Base-by-base conservation (phyloP, 2,329 filamentous ascomycete genomes). In the Pseudocercospora fuligena region DNA sequence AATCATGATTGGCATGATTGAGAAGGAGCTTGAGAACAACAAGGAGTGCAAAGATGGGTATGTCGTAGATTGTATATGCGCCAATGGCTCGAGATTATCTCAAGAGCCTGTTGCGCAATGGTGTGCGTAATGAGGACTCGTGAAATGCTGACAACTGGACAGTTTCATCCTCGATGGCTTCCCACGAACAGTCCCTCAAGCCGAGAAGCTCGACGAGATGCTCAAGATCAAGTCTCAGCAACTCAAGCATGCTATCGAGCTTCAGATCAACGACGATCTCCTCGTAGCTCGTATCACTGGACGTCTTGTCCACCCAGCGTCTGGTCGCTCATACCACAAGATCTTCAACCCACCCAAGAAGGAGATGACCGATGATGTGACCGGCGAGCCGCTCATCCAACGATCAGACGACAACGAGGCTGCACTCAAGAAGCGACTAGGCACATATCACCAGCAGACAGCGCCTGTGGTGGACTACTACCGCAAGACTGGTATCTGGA, bases 1-100 rank as follows among this genome's bases (percentile, higher is more conserved):
- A 80, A 99, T 99, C 79, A 94, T 99, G 88, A 92, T 99, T 81
- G 93, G 94, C 82, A 99, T 99, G 95, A 99, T 99, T 86, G 94
- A 95, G 89, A 92, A 90, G 80, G 94, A 99, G 87, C 88, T 99
- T 60, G 92, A 96, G 77, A 91, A 87, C 83, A 99, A 99, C 86
- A 83, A 88, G 77, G 94, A 99, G 84, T 99, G 95, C 88, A 92
- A 92, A 85, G 94, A 94, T 82, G 95, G 95, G 94, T 97, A 86
- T 74, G 88, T 83, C 61, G 58, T 16, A 59, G 12, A 43, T 4
- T 5, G 27, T 14, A 36, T 23, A 61, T 46, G 7, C 21, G 47
- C 25, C 61, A 65, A 61, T 66, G 63, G 60, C 62, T 58, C 5
- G 56, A 25, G n/a, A 25, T 23, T 5, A 25, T 8, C 14, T 58